Evolutionary conservation across 2,329 filamentous ascomycete species (phyloP).

Genomic region (Sordariomycetes sp.): DNA sequence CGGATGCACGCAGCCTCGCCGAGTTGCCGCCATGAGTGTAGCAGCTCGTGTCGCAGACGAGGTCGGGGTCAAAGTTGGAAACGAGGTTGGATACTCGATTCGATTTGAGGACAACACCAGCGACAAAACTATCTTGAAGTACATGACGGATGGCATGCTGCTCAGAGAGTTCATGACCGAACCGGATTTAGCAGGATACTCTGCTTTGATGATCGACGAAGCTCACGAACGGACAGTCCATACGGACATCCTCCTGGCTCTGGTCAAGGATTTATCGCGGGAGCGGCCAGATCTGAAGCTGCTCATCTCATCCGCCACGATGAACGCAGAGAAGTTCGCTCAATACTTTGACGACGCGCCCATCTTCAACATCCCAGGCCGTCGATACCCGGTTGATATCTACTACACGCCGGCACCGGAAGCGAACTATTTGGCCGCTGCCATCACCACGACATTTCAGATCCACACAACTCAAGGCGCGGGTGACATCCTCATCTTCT

Average conservation of each 20-base stretch:
- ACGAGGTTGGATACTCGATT: constrained; percentile 90
- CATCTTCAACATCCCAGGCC: constrained; percentile 89
- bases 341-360: constrained; percentile 87
- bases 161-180: constrained; percentile 84
- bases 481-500: constrained; percentile 88
- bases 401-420: constrained; percentile 87
- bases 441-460: constrained; percentile 89
- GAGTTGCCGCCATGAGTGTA: constrained; percentile 96
- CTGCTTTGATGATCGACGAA: constrained; percentile 91
- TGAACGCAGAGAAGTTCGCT: constrained; percentile 88
- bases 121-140: constrained; percentile 87
- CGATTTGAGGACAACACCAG: constrained; percentile 89
- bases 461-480: constrained; percentile 80
- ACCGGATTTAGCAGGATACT: constrained; percentile 73
- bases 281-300: constrained; percentile 80
- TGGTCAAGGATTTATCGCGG: constrained; percentile 81
- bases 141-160: constrained; percentile 96
- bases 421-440: constrained; percentile 85
- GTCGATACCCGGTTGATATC: constrained; percentile 82
- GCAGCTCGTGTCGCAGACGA: constrained; percentile 95
- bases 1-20: constrained; percentile 86
- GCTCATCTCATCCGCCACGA: constrained; percentile 87
- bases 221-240: constrained; percentile 90
- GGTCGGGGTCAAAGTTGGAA: constrained; percentile 79
- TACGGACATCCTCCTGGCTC: constrained; percentile 80